Evolutionary conservation across 164 flowering plant species (phyloP).

Genomic region (Houttuynia cordata): DNA sequence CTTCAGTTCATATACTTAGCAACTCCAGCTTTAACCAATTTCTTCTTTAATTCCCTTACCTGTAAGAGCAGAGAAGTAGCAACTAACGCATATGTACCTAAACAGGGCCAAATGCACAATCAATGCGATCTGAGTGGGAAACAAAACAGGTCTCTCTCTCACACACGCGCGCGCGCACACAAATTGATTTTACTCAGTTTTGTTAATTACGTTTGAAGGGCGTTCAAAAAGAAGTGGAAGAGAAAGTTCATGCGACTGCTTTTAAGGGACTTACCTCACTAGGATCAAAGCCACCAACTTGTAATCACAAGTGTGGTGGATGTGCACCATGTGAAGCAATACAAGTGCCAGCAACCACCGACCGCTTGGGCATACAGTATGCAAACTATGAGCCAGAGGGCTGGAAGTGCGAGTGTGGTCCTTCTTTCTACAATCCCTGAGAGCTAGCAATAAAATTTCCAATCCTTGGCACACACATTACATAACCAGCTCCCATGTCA

Average conservation of each 20-base stretch:
- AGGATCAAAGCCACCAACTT: conserved; percentile 34
- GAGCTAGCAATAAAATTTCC: too few relatives aligned
- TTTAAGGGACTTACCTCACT: neutral
- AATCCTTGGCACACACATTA: too few relatives aligned
- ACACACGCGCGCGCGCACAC: neutral
- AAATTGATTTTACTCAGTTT: neutral
- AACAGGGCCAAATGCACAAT: neutral
- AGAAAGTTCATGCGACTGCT: neutral
- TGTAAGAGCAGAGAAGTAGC: too few relatives aligned
- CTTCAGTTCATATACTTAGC: neutral
- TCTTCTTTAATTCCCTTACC: neutral
- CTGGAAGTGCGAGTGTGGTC: conserved; percentile 60
- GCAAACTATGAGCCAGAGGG: conserved; percentile 55
- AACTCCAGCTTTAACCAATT: neutral
- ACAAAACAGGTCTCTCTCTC: neutral
- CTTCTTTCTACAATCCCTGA: conserved; percentile 35
- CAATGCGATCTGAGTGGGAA: neutral
- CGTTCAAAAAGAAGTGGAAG: neutral
- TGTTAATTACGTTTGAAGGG: neutral
- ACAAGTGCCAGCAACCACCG: conserved; percentile 35
- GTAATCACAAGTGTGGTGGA: conserved; percentile 35
- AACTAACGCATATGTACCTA: too few relatives aligned
- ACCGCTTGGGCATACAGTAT: conserved; percentile 19
- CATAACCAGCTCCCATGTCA: too few relatives aligned
- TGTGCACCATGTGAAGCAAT: conserved; percentile 43